Percentiles rank a stretch among this genome's conserved stretches.
These are phyloP conservation scores for Wallacemonas sp. DNA, from an alignment of 208 protist genomes.

Conservation along the genomic window DNA sequence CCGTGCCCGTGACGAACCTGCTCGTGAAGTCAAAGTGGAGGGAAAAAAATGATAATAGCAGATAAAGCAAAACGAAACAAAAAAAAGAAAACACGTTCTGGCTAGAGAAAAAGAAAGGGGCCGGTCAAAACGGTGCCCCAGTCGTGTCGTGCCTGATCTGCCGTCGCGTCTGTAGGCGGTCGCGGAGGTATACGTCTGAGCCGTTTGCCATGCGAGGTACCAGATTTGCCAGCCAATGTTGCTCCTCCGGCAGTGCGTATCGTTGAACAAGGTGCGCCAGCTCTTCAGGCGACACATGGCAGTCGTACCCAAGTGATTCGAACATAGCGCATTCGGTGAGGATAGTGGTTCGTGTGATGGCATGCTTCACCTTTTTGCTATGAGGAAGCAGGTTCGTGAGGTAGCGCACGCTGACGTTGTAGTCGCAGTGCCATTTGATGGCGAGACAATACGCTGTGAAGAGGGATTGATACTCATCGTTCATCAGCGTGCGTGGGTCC, in stretches of 20 bases:
- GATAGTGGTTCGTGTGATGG: conserved; percentile 21
- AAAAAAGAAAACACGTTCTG: conserved; percentile 1
- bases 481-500: not conserved
- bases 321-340: conserved; percentile 32
- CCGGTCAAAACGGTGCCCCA: not conserved
- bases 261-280: conserved; percentile 45
- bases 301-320: conserved; percentile 45
- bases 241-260: conserved; percentile 10
- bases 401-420: conserved; percentile 50
- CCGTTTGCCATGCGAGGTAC: not conserved
- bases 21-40: too few relatives aligned
- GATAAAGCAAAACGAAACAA: not conserved
- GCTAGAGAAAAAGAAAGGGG: not conserved
- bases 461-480: conserved; percentile 29
- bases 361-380: not conserved
- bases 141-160: too few relatives aligned
- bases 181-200: not conserved
- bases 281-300: conserved; percentile 23
- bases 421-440: conserved; percentile 79
- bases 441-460: conserved; percentile 68
- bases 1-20: too few relatives aligned
- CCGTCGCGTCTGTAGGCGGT: too few relatives aligned
- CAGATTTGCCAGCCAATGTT: not conserved
- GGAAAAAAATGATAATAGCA: conserved; percentile 12
- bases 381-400: conserved; percentile 50